Evolutionary conservation across 2,329 filamentous ascomycete genomes (phyloP).

Genomic region (Phialophora verrucosa): DNA sequence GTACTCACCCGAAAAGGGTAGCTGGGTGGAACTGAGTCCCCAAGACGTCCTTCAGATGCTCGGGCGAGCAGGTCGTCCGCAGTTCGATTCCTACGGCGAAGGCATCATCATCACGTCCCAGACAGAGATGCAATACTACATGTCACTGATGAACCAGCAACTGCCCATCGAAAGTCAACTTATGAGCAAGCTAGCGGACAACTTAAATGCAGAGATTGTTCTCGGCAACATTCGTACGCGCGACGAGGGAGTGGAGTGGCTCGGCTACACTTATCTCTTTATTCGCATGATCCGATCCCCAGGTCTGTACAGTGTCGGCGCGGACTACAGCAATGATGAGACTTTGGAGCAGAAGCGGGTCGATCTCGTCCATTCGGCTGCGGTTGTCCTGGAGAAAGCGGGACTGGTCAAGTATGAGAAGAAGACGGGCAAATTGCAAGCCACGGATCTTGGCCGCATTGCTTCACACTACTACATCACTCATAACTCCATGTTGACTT

Average conservation of each 20-base stretch:
- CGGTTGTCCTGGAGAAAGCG: constrained; percentile 81
- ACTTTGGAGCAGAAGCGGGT: constrained; percentile 94
- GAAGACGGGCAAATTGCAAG: constrained; percentile 83
- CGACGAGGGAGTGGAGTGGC: constrained; percentile 98
- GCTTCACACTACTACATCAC: constrained; percentile 99
- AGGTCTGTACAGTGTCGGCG: constrained; percentile 90
- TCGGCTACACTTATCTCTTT: constrained; percentile 97
- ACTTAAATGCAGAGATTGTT: constrained; percentile 94
- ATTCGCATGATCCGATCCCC: constrained; percentile 97
- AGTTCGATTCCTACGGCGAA: constrained; percentile 97
- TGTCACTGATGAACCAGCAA: constrained; percentile 95
- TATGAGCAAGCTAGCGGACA: constrained; percentile 89
- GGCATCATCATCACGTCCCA: constrained; percentile 99
- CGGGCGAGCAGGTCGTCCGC: constrained; percentile 91
- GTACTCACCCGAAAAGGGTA: constrained; percentile 97
- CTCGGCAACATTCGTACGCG: constrained; percentile 88
- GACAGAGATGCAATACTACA: constrained; percentile 92
- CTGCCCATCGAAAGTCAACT: constrained; percentile 97
- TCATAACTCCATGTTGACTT: constrained; percentile 93
- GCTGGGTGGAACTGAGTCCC: constrained; percentile 95
- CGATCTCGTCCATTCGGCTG: constrained; percentile 95
- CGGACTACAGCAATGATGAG: constrained; percentile 92
- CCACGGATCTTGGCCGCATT: constrained; percentile 92
- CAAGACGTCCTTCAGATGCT: constrained; percentile 99
- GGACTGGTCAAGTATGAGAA: constrained; percentile 95